Percentiles rank a stretch among this genome's conserved stretches.
Evolutionary conservation across 176 grass and related monocot genomes (phyloP).

Genomic region (Puccinellia tenuiflora): DNA sequence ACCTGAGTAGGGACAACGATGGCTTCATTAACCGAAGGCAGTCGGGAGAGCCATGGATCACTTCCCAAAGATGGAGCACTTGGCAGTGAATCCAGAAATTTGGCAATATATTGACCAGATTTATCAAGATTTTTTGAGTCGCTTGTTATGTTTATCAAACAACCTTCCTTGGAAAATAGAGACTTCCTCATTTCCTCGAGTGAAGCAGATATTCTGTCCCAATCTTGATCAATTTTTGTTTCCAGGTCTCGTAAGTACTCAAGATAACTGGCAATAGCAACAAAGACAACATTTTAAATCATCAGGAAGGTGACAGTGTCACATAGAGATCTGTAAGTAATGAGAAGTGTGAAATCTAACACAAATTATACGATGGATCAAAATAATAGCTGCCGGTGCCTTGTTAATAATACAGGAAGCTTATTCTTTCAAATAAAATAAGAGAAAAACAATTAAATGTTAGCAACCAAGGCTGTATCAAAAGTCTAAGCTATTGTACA

Average conservation of each 20-base stretch:
- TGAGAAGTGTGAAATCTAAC: not conserved
- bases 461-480: constrained; percentile 1
- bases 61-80: constrained; percentile 35
- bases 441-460: not conserved
- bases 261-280: constrained; percentile 66
- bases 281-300: constrained; percentile 27
- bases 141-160: constrained; percentile 81
- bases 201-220: constrained; percentile 83
- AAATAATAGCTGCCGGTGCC: not conserved
- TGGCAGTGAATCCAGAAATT: constrained; percentile 89
- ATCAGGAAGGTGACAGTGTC: not conserved
- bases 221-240: constrained; percentile 85
- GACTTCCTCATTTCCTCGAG: constrained; percentile 85
- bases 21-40: constrained; percentile 84
- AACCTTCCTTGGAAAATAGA: constrained; percentile 68
- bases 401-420: not conserved
- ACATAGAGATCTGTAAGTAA: not conserved
- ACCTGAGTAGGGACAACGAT: constrained; percentile 98
- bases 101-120: constrained; percentile 58
- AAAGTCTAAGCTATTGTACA: not conserved
- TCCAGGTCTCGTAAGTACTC: constrained; percentile 89
- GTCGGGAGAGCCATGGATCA: constrained; percentile 62
- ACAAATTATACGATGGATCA: not conserved
- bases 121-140: constrained; percentile 88
- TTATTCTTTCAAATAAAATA: not conserved